Conservation (phyloP, 2,329 filamentous ascomycete genomes). For the Aspergillus pseudoterreus region DNA sequence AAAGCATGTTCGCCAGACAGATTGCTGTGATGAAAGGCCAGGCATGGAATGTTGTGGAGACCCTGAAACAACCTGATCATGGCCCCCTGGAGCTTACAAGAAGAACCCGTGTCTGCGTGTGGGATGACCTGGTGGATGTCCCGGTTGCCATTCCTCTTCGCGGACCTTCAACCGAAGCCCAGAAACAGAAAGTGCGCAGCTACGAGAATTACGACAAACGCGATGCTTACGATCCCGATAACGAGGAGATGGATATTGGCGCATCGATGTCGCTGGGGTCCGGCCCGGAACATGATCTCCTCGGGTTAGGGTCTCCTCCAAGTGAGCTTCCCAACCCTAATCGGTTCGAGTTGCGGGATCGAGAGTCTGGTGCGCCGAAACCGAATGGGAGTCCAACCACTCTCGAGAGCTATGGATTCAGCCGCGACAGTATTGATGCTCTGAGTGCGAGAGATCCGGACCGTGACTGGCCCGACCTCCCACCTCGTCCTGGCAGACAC, state of each 20-base stretch:
- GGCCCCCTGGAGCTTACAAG: slow-evolving; percentile 90
- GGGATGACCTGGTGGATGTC: slow-evolving; percentile 96
- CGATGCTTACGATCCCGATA: slow-evolving; percentile 45
- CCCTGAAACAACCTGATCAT: slow-evolving; percentile 86
- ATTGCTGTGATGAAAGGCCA: slow-evolving; percentile 99
- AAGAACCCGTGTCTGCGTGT: slow-evolving; percentile 87
- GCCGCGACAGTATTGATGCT: slow-evolving; percentile 28
- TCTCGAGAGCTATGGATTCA: slow-evolving; percentile 25
- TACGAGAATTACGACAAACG: slow-evolving; percentile 24
- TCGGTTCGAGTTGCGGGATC: slow-evolving; percentile 61
- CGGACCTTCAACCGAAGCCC: slow-evolving; percentile 77
- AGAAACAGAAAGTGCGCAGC: slow-evolving; percentile 57
- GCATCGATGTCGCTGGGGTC: slow-evolving; percentile 60
- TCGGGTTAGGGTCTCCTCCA: slow-evolving; percentile 57
- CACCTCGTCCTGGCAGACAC: slow-evolving; percentile 30
- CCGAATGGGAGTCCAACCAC: slow-evolving; percentile 35
- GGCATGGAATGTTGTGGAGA: slow-evolving; percentile 98
- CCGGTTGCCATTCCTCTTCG: slow-evolving; percentile 90
- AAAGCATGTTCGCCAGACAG: slow-evolving; percentile 97
- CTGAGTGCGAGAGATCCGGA: slow-evolving; percentile 32
- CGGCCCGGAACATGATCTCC: slow-evolving; percentile 59
- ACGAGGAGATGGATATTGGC: slow-evolving; percentile 93
- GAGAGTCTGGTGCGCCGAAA: slow-evolving; percentile 30
- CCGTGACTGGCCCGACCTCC: slow-evolving; percentile 34
- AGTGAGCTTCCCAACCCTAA: slow-evolving; percentile 70